A percentile compares a stretch with the other conserved stretches of the same genome.
These are phyloP conservation scores for Sporothrix mexicana DNA, from an alignment of 2,329 filamentous ascomycete species.

Conservation along the genomic window DNA sequence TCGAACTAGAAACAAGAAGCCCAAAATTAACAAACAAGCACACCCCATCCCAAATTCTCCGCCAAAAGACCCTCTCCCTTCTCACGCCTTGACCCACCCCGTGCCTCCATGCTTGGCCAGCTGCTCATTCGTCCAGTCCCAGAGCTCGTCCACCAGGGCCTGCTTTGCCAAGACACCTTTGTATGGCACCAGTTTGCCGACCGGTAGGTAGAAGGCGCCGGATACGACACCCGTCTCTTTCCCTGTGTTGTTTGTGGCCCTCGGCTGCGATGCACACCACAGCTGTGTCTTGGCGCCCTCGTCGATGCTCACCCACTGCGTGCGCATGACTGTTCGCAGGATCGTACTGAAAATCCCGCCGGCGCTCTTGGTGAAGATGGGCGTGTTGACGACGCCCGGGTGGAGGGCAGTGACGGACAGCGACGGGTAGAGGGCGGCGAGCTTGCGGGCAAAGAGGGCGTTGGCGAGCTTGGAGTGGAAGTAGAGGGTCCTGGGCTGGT, in stretches of 20 bases:
- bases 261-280: conserved; percentile 48
- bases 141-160: conserved; percentile 46
- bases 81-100: not conserved
- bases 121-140: conserved; percentile 48
- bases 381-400: conserved; percentile 27
- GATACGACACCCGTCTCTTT: conserved; percentile 23
- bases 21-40: not conserved
- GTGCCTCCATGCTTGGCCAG: conserved; percentile 29
- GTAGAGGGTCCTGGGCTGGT: conserved; percentile 48
- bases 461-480: conserved; percentile 48
- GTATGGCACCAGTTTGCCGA: conserved; percentile 41
- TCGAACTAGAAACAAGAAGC: not conserved
- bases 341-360: not conserved
- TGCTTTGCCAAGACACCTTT: conserved; percentile 41
- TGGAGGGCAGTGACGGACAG: conserved; percentile 39
- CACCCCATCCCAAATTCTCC: not conserved
- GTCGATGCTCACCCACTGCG: conserved; percentile 33
- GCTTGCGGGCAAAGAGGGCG: conserved; percentile 43
- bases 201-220: conserved; percentile 46
- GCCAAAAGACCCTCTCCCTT: not conserved
- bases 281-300: conserved; percentile 51
- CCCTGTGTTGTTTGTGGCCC: conserved; percentile 39
- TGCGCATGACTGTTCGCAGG: conserved; percentile 34
- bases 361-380: conserved; percentile 19
- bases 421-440: conserved; percentile 42